Percentiles rank a stretch among this genome's conserved stretches.
Evolutionary conservation across 2,329 filamentous ascomycete species (phyloP).

Genomic region (Fusarium annulatum): DNA sequence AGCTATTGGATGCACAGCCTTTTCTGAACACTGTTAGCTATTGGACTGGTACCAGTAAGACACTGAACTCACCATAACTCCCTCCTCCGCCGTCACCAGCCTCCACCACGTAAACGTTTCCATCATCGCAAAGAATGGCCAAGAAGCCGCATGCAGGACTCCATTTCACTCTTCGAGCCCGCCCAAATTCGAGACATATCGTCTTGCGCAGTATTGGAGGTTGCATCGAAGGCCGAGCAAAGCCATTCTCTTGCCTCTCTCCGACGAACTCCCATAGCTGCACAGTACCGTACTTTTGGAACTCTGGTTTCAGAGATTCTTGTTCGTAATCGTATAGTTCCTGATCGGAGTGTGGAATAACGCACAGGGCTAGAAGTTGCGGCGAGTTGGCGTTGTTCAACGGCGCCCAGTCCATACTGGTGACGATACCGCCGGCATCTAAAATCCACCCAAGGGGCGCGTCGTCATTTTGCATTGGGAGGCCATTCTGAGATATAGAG

Average conservation of each 20-base stretch:
- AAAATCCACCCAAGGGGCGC: conserved; percentile 62
- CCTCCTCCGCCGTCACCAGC: conserved; percentile 49
- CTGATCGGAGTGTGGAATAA: conserved; percentile 63
- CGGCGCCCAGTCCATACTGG: conserved; percentile 65
- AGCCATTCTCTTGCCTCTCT: conserved; percentile 45
- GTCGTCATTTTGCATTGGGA: conserved; percentile 45
- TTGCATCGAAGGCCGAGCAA: conserved; percentile 49
- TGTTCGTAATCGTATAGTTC: conserved; percentile 54
- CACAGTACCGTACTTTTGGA: conserved; percentile 58
- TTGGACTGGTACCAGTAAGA: neutral
- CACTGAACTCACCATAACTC: conserved; percentile 53
- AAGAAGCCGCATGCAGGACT: conserved; percentile 61
- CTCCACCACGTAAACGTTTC: conserved; percentile 61
- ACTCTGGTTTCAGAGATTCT: conserved; percentile 51
- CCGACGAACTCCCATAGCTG: conserved; percentile 64
- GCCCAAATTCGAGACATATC: conserved; percentile 63
- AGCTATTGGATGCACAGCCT: conserved; percentile 57
- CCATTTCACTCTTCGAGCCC: conserved; percentile 64
- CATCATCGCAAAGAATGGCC: conserved; percentile 63
- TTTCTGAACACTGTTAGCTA: conserved; percentile 53
- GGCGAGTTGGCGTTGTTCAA: conserved; percentile 46
- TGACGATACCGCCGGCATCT: conserved; percentile 64
- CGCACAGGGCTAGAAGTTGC: conserved; percentile 64
- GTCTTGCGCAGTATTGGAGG: conserved; percentile 56
- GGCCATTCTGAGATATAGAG: conserved; percentile 44